phyloP scores from a whole-genome alignment of 306 rosid genomes.

The cucumber (Cucumis sativus) region DNA sequence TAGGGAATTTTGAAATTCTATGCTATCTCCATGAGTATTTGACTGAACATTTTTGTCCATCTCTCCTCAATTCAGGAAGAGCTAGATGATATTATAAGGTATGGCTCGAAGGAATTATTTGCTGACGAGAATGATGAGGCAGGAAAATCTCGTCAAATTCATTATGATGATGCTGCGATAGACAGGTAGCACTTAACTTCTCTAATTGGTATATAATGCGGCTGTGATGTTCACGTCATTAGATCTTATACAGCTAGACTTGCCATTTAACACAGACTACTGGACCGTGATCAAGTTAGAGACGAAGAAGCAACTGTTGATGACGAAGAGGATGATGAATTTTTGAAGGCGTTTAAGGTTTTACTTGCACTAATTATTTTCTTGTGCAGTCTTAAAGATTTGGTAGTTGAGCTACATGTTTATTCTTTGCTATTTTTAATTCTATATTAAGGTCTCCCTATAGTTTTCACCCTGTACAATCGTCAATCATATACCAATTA shows the following conservation, averaged over 20 bases:
- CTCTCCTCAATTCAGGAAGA: conserved; percentile 49
- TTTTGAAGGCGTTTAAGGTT: conserved; percentile 93
- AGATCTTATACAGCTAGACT: conserved; percentile 3
- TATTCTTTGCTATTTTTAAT: background rate
- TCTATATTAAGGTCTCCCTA: background rate
- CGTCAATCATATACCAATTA: background rate
- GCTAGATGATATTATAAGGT: conserved; percentile 91
- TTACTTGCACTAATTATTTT: conserved; percentile 2
- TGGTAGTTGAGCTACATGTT: background rate
- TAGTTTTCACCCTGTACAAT: background rate
- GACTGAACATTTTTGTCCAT: background rate
- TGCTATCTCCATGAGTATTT: background rate
- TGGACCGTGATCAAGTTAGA: conserved; percentile 86
- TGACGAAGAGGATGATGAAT: conserved; percentile 92
- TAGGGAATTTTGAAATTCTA: background rate
- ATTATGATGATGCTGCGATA: conserved; percentile 92
- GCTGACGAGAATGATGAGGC: conserved; percentile 93
- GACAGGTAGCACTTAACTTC: conserved; percentile 42
- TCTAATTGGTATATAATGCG: too few species aligned
- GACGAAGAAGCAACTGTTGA: conserved; percentile 74
- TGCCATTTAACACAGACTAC: conserved; percentile 43
- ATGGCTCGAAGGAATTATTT: conserved; percentile 95
- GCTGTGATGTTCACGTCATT: background rate
- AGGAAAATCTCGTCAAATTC: conserved; percentile 92
- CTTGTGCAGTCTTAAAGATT: background rate